Conservation (phyloP, 306 rosid species). For the Malus asiatica region DNA sequence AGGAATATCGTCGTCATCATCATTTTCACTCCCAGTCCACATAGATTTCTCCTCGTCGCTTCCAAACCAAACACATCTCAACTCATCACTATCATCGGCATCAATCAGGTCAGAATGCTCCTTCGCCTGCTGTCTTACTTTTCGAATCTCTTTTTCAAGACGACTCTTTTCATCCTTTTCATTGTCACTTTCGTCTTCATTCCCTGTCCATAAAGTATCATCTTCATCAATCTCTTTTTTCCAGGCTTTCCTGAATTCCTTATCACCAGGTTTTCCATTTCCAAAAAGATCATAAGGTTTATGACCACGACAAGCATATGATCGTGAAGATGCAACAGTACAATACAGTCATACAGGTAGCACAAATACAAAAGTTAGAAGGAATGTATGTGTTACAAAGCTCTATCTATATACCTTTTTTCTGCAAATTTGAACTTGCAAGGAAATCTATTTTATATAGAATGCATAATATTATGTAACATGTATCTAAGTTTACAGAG, state of each 20-base stretch:
- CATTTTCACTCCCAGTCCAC: slow-evolving; percentile 86
- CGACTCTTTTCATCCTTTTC: slow-evolving; percentile 23
- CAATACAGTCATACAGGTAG: slow-evolving; percentile 1
- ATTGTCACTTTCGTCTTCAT: slow-evolving; percentile 60
- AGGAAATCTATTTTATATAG: not conserved
- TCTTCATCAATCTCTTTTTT: slow-evolving; percentile 70
- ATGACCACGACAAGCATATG: slow-evolving; percentile 38
- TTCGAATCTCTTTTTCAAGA: slow-evolving; percentile 44
- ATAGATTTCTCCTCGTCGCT: slow-evolving; percentile 84
- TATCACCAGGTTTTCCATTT: slow-evolving; percentile 42
- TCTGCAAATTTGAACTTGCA: not conserved
- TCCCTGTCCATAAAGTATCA: slow-evolving; percentile 53
- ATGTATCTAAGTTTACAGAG: no score
- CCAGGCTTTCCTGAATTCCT: slow-evolving; percentile 61
- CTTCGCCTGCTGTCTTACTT: slow-evolving; percentile 57
- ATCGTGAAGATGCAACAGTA: slow-evolving; percentile 39
- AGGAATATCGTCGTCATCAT: slow-evolving; percentile 62
- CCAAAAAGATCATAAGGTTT: slow-evolving; percentile 65
- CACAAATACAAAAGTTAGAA: not conserved
- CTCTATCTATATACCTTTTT: no score
- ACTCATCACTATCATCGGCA: slow-evolving; percentile 74
- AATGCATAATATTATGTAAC: no score
- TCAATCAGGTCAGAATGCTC: slow-evolving; percentile 58
- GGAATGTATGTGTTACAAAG: not conserved
- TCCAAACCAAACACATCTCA: slow-evolving; percentile 77